Conservation (phyloP, 148 eudicot genomes). For the Amaranthus palmeri region DNA sequence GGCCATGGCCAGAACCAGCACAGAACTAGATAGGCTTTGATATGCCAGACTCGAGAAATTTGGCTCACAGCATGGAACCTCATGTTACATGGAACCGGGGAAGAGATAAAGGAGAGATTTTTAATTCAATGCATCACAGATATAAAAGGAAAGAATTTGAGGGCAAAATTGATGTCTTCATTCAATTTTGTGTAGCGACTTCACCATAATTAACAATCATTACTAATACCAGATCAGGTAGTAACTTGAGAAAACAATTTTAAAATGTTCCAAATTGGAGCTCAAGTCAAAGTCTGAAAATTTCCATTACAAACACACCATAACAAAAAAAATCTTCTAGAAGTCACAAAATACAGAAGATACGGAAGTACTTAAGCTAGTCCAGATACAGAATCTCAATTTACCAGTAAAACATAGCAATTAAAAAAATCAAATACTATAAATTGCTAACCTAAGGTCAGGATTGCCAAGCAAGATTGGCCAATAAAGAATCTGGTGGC, state of each 20-base stretch:
- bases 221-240: neutral
- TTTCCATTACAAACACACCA: too few relatives aligned
- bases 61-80: neutral
- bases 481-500: conserved; percentile 83
- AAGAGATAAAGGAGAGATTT: neutral
- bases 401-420: neutral
- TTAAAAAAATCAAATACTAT: neutral
- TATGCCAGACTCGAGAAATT: neutral
- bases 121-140: neutral
- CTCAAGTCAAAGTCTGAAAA: too few relatives aligned
- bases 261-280: neutral
- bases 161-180: neutral
- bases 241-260: neutral
- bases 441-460: conserved; percentile 51
- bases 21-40: neutral
- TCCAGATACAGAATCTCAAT: neutral
- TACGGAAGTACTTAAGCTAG: neutral
- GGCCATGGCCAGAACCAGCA: neutral
- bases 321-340: neutral
- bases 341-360: neutral
- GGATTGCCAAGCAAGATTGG: conserved; percentile 61
- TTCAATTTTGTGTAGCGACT: neutral
- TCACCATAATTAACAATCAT: neutral
- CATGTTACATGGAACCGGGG: neutral
- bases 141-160: neutral